Evolutionary conservation across 768 basidiomycete species (phyloP).

Genomic region (Panus rudis): DNA sequence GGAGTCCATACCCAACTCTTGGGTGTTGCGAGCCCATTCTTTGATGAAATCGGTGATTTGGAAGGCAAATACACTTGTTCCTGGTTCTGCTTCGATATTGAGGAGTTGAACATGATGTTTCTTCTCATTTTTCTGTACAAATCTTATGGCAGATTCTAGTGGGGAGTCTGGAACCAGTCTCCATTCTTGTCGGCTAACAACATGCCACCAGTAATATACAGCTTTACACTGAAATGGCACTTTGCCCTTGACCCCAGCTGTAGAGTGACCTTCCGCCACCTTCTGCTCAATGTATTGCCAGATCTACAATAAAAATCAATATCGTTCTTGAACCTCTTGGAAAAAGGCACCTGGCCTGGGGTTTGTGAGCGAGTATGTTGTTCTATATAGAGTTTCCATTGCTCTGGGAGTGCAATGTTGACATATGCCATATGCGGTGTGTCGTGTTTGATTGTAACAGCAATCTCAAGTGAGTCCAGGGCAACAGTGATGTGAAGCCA

Average conservation of each 20-base stretch:
- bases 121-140: background rate
- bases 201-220: constrained; percentile 8
- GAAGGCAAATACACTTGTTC: constrained; percentile 6
- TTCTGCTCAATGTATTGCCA: constrained; percentile 8
- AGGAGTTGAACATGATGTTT: constrained; percentile 4
- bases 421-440: constrained; percentile 1
- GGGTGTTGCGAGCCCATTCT: constrained; percentile 4
- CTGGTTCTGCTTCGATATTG: constrained; percentile 3
- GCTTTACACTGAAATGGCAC: constrained; percentile 4
- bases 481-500: constrained; percentile 7
- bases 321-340: background rate
- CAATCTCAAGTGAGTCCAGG: background rate
- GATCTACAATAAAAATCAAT: constrained; percentile 1
- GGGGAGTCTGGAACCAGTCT: constrained; percentile 3
- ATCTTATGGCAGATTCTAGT: constrained; percentile 4
- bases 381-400: constrained; percentile 9
- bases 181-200: constrained; percentile 3
- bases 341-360: constrained; percentile 2
- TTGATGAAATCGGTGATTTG: constrained; percentile 6
- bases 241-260: background rate
- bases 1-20: constrained; percentile 12
- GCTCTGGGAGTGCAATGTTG: constrained; percentile 6
- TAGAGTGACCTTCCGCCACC: background rate
- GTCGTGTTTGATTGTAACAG: constrained; percentile 3
- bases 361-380: background rate